Evolutionary conservation across 2,329 filamentous ascomycete species (phyloP).

Genomic region (Curvularia eragrostidis): DNA sequence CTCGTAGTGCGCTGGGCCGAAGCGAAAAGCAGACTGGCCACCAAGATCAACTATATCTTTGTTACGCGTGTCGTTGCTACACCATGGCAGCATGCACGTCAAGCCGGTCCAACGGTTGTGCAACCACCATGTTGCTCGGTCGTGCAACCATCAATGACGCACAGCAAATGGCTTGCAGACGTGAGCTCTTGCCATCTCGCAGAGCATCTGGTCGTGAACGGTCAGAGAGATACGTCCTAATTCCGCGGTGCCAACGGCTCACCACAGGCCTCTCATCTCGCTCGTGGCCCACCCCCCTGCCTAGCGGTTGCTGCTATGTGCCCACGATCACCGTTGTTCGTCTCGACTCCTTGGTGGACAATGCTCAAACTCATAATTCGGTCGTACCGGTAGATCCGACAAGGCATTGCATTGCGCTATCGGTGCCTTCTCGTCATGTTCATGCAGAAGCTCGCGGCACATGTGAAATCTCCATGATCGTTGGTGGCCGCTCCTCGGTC

Average conservation of each 20-base stretch:
- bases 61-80: conserved; percentile 15
- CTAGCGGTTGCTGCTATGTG: conserved; percentile 17
- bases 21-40: conserved; percentile 19
- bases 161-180: conserved; percentile 13
- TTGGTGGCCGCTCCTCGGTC: conserved; percentile 22
- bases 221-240: conserved; percentile 29
- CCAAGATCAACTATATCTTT: conserved; percentile 11
- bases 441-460: conserved; percentile 22
- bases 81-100: conserved; percentile 12
- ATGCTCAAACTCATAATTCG: conserved; percentile 22
- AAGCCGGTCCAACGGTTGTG: conserved; percentile 3
- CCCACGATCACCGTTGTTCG: conserved; percentile 21
- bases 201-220: conserved; percentile 3
- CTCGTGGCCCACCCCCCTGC: conserved; percentile 26
- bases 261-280: conserved; percentile 23
- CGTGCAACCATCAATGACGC: conserved; percentile 19
- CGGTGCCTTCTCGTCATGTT: conserved; percentile 13
- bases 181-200: conserved; percentile 34
- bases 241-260: conserved; percentile 11
- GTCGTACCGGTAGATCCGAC: conserved; percentile 20
- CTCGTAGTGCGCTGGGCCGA: conserved; percentile 24
- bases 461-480: conserved; percentile 21
- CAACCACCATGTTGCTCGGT: conserved; percentile 28
- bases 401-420: conserved; percentile 22
- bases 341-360: conserved; percentile 16